Evolutionary conservation across 768 basidiomycete genomes (phyloP).

Genomic region (Kwoniella shandongensis): DNA sequence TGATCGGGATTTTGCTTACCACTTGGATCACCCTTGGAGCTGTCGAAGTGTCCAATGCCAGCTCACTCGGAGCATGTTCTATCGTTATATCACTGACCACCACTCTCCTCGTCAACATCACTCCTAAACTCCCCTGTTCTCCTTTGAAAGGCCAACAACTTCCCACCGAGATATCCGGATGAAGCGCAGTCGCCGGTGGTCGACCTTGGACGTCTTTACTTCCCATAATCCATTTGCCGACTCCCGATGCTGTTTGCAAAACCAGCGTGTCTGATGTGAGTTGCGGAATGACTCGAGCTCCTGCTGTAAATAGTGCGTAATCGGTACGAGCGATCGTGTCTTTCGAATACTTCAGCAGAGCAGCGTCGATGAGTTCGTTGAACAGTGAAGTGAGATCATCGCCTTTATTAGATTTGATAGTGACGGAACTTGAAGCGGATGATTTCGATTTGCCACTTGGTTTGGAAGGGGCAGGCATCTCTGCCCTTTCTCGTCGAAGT

Average conservation of each 20-base stretch:
- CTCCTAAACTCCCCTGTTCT: constrained; percentile 73
- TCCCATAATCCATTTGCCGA: constrained; percentile 59
- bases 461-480: constrained; percentile 8
- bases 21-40: constrained; percentile 86
- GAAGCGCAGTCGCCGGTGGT: constrained; percentile 81
- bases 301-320: constrained; percentile 79
- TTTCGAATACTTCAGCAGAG: constrained; percentile 68
- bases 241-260: constrained; percentile 56
- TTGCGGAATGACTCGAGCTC: constrained; percentile 74
- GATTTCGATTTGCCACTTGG: constrained; percentile 7
- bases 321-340: constrained; percentile 80
- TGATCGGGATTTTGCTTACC: constrained; percentile 27
- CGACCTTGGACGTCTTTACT: constrained; percentile 61
- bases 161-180: constrained; percentile 77
- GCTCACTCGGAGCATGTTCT: constrained; percentile 81
- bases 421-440: constrained; percentile 6
- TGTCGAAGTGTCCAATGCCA: constrained; percentile 74
- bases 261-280: constrained; percentile 80
- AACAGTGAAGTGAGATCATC: constrained; percentile 72
- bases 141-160: constrained; percentile 93
- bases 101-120: constrained; percentile 67
- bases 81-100: constrained; percentile 69
- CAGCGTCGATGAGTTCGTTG: constrained; percentile 70
- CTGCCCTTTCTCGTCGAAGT: constrained; percentile 21
- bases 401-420: constrained; percentile 55